Percentiles rank a stretch among this genome's conserved stretches.
phyloP scores from a whole-genome alignment of 257 asterid genomes.

The Solanum chmielewskii region DNA sequence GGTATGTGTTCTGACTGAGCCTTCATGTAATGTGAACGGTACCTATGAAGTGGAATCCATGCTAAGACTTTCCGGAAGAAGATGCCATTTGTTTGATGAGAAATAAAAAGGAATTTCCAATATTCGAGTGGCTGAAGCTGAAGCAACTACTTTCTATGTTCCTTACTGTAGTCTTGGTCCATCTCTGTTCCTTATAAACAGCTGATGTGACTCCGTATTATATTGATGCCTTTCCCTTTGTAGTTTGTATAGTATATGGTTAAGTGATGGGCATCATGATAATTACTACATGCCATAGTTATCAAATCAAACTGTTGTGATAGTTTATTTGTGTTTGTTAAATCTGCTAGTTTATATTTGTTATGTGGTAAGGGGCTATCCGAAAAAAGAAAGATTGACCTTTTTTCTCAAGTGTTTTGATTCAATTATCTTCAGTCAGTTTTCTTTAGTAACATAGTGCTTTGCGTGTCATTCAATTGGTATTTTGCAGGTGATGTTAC shows the following conservation, averaged over 20 bases:
- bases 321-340: not conserved
- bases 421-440: not conserved
- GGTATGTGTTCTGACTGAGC: not conserved
- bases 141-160: not conserved
- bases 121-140: not conserved
- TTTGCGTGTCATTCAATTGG: not conserved
- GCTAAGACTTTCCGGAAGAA: not conserved
- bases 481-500: slow-evolving; percentile 39
- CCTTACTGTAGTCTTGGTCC: not conserved
- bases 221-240: not conserved
- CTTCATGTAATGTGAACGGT: not conserved
- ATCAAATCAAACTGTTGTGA: not conserved
- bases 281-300: not conserved
- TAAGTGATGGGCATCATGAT: not conserved
- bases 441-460: not conserved
- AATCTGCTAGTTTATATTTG: not conserved
- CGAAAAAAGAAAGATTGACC: not conserved
- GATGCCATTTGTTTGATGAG: not conserved
- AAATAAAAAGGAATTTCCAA: not conserved
- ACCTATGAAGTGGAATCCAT: not conserved
- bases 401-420: not conserved
- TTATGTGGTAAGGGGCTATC: not conserved
- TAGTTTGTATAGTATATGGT: not conserved
- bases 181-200: not conserved
- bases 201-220: not conserved